These are phyloP conservation scores for Rhinocladiella similis DNA, from an alignment of 2,329 filamentous ascomycete species.

Conservation along the genomic window DNA sequence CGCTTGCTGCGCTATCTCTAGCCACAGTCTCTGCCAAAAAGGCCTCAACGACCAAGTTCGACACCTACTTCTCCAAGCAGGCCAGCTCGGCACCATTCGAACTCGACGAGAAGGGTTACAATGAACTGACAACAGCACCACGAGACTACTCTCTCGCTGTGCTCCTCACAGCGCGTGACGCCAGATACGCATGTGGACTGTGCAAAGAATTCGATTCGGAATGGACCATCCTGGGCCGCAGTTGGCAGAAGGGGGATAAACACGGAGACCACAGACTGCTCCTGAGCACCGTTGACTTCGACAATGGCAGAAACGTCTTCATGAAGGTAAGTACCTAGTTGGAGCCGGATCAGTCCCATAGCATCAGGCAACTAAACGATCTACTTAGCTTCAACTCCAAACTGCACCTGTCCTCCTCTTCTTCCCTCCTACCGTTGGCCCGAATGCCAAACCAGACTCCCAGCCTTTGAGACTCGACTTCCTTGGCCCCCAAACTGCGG, in stretches of 20 bases:
- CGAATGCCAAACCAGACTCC: conserved; percentile 68
- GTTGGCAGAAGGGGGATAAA: conserved; percentile 85
- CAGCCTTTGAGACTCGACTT: conserved; percentile 85
- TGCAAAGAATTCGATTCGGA: conserved; percentile 93
- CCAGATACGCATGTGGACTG: conserved; percentile 78
- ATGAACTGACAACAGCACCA: conserved; percentile 70
- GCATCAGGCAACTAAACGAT: neutral
- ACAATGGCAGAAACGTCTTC: conserved; percentile 79
- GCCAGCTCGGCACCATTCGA: conserved; percentile 68
- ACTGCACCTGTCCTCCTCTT: conserved; percentile 88
- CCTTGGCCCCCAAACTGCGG: conserved; percentile 71
- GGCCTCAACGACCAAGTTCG: conserved; percentile 67
- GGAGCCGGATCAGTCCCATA: neutral
- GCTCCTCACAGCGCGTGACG: conserved; percentile 81
- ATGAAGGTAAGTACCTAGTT: conserved; percentile 63
- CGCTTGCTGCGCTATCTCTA: conserved; percentile 63
- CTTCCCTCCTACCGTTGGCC: conserved; percentile 81
- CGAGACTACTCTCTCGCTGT: conserved; percentile 83
- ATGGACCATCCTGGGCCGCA: conserved; percentile 82
- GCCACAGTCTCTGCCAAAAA: conserved; percentile 59
- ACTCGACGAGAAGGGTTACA: conserved; percentile 75
- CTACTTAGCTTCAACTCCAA: conserved; percentile 77
- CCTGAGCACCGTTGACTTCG: conserved; percentile 85
- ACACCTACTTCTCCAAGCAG: conserved; percentile 68
- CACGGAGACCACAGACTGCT: conserved; percentile 69